A percentile compares a stretch with the other conserved stretches of the same genome.
phyloP scores from a whole-genome alignment of 2,329 filamentous ascomycete species.

The Neonectria magnoliae region DNA sequence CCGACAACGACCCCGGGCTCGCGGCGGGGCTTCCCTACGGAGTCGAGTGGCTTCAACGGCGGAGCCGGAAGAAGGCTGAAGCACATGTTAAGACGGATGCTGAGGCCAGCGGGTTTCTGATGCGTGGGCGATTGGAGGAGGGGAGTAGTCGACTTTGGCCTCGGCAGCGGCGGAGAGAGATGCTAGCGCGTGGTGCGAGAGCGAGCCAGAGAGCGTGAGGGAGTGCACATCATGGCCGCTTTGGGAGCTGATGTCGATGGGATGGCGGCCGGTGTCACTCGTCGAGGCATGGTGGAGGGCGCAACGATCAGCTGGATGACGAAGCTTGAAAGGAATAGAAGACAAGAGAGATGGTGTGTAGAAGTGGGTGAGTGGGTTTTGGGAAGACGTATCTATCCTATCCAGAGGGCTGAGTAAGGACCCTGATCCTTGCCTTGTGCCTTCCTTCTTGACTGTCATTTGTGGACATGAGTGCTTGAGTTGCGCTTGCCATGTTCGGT shows the following conservation, averaged over 20 bases:
- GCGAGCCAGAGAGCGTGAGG: background rate
- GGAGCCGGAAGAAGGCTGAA: background rate
- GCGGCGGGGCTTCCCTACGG: slow-evolving; percentile 30
- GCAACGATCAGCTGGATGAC: slow-evolving; percentile 34
- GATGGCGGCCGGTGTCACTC: slow-evolving; percentile 17
- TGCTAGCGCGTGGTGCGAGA: background rate
- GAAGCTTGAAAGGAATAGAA: background rate
- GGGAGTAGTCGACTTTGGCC: slow-evolving; percentile 11
- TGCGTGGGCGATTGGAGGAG: background rate
- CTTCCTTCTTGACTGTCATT: background rate
- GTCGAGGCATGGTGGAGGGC: slow-evolving; percentile 17
- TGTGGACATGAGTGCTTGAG: background rate
- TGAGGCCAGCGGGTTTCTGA: background rate
- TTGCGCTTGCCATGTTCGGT: background rate
- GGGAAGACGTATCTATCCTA: background rate
- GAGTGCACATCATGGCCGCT: slow-evolving; percentile 16
- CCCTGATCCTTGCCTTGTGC: background rate
- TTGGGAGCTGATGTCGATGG: slow-evolving; percentile 1
- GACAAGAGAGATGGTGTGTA: background rate
- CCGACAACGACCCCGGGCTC: slow-evolving; percentile 29
- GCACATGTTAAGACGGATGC: slow-evolving; percentile 29
- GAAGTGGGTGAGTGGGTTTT: background rate
- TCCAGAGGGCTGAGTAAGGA: background rate
- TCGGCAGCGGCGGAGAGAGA: slow-evolving; percentile 12
- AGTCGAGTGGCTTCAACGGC: slow-evolving; percentile 20